These are phyloP conservation scores for Cucumis cinereus DNA, from an alignment of 306 rosid genomes.

Conservation along the genomic window DNA sequence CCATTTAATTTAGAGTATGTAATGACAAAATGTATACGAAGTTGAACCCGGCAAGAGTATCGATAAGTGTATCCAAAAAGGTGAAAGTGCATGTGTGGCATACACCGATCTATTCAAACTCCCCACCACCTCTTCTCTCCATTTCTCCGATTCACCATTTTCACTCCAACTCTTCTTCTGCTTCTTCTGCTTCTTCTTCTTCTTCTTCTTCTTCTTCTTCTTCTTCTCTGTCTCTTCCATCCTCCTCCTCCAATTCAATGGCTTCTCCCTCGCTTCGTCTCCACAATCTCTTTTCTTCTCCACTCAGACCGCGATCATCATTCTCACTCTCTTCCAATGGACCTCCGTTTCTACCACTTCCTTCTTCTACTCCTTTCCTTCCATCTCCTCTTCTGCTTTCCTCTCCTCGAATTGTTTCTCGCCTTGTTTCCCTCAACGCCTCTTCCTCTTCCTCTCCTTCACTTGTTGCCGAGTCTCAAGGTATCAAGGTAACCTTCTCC, in stretches of 20 bases:
- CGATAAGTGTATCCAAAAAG: background rate
- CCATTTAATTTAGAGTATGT: too few species aligned
- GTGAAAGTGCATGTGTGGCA: background rate
- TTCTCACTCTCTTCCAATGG: constrained; percentile 13
- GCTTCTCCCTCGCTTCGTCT: background rate
- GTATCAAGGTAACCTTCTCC: constrained; percentile 45
- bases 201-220: too few species aligned
- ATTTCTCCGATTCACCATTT: background rate
- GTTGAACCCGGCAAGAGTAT: background rate
- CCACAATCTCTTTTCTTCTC: background rate
- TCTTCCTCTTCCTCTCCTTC: constrained; percentile 48
- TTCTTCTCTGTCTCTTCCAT: too few species aligned
- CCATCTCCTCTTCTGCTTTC: constrained; percentile 18
- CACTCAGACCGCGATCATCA: constrained; percentile 5
- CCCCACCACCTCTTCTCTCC: background rate
- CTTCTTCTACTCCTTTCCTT: constrained; percentile 10
- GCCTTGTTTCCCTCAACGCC: constrained; percentile 25
- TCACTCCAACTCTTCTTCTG: too few species aligned
- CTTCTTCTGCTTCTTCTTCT: background rate
- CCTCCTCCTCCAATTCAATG: constrained; percentile 2
- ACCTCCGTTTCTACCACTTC: constrained; percentile 15
- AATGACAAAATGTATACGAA: too few species aligned
- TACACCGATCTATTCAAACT: background rate
- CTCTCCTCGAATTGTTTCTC: constrained; percentile 26
- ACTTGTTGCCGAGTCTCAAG: constrained; percentile 44